Evolutionary conservation across 169 alveolate genomes (phyloP).

Genomic region (Babesia ovis): DNA sequence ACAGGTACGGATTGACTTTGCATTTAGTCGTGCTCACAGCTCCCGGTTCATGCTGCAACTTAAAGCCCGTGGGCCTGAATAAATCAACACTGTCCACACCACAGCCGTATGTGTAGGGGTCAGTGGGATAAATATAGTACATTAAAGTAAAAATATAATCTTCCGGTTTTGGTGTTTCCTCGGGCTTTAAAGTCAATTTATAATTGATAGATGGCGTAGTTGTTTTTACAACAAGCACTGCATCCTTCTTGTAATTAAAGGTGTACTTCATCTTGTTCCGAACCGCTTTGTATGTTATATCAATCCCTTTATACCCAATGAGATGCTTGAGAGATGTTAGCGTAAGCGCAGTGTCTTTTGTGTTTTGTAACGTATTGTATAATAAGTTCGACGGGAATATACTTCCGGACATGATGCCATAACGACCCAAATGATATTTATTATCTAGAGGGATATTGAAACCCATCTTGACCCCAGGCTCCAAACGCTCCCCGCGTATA

Average conservation of each 20-base stretch:
- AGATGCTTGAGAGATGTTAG: background rate
- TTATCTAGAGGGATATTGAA: background rate
- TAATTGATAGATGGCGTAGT: background rate
- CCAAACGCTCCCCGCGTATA: background rate
- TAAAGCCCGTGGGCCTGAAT: slow-evolving; percentile 6
- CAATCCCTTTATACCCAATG: background rate
- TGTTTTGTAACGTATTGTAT: background rate
- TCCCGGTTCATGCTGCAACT: background rate
- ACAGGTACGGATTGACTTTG: slow-evolving; percentile 21
- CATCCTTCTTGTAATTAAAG: slow-evolving; percentile 25
- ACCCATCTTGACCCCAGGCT: background rate
- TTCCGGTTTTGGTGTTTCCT: background rate
- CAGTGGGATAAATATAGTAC: slow-evolving; percentile 43
- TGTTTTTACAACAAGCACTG: slow-evolving; percentile 31
- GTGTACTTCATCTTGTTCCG: background rate
- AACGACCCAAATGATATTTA: background rate
- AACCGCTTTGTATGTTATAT: background rate
- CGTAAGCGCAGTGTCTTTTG: too few relatives aligned
- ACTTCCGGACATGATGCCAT: background rate
- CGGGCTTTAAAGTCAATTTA: background rate
- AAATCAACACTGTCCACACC: slow-evolving; percentile 35
- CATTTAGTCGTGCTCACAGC: slow-evolving; percentile 5
- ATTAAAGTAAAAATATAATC: background rate
- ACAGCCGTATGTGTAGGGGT: slow-evolving; percentile 66
- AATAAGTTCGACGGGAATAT: background rate